Conservation (phyloP, 78 protist species). For the Dictyostelium brefeldianum region DNA sequence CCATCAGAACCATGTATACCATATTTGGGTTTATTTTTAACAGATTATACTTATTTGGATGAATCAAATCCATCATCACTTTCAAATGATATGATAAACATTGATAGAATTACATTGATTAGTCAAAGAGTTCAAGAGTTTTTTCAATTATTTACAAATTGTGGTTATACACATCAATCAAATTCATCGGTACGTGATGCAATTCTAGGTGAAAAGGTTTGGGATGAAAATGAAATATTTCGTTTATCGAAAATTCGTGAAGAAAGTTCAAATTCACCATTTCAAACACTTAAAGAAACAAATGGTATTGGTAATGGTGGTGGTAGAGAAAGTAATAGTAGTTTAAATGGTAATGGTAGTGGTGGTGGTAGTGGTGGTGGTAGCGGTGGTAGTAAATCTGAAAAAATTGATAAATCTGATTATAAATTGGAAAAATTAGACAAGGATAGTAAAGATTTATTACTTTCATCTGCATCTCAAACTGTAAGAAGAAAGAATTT, state of each 20-base stretch:
- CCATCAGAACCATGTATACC: slow-evolving; percentile 80
- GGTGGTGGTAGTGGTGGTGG: background rate
- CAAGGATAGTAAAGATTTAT: background rate
- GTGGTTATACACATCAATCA: slow-evolving; percentile 25
- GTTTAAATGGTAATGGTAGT: background rate
- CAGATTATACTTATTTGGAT: slow-evolving; percentile 67
- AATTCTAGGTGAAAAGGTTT: slow-evolving; percentile 61
- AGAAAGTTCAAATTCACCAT: slow-evolving; percentile 25
- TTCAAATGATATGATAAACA: slow-evolving; percentile 29
- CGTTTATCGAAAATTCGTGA: slow-evolving; percentile 67
- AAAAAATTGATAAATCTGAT: background rate
- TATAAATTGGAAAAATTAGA: no score
- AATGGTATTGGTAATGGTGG: background rate
- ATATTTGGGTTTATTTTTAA: slow-evolving; percentile 66
- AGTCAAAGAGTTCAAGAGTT: slow-evolving; percentile 74
- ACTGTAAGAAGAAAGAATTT: slow-evolving; percentile 50
- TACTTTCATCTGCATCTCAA: slow-evolving; percentile 4
- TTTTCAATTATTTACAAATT: slow-evolving; percentile 71
- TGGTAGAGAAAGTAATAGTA: slow-evolving; percentile 5
- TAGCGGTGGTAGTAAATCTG: background rate
- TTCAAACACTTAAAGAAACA: slow-evolving; percentile 6
- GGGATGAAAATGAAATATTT: slow-evolving; percentile 78
- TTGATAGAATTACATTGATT: slow-evolving; percentile 65
- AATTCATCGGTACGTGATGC: slow-evolving; percentile 42
- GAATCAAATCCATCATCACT: slow-evolving; percentile 51